phyloP scores from a whole-genome alignment of 176 grass and related monocot genomes.

The Cenchrus purpureus region DNA sequence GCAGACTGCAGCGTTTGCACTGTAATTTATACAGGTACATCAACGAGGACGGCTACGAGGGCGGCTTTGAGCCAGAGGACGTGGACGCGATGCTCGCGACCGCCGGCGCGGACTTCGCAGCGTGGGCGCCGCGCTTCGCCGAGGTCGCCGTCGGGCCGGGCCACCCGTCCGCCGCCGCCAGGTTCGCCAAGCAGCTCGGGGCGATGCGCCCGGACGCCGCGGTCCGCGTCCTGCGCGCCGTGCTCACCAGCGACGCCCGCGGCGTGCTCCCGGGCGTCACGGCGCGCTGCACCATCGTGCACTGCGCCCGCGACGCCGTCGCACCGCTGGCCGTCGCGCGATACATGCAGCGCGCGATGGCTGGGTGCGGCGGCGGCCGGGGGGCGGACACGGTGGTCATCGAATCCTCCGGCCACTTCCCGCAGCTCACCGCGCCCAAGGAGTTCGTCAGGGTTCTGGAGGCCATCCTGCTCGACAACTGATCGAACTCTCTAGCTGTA shows the following conservation, averaged over 20 bases:
- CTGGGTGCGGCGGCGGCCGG: not conserved
- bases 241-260: conserved; percentile 68
- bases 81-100: conserved; percentile 60
- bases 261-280: conserved; percentile 51
- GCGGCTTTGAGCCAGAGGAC: conserved; percentile 59
- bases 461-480: conserved; percentile 43
- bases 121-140: conserved; percentile 59
- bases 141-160: conserved; percentile 45
- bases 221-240: conserved; percentile 45
- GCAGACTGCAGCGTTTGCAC: not conserved
- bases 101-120: conserved; percentile 52
- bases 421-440: conserved; percentile 60
- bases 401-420: conserved; percentile 65
- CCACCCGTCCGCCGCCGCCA: conserved; percentile 39
- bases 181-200: conserved; percentile 51
- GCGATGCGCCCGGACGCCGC: conserved; percentile 66
- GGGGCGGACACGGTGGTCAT: conserved; percentile 53
- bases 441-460: conserved; percentile 61
- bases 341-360: conserved; percentile 65
- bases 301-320: conserved; percentile 46
- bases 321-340: conserved; percentile 64
- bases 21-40: conserved; percentile 52
- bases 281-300: conserved; percentile 69
- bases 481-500: conserved; percentile 5
- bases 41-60: conserved; percentile 72